These are phyloP conservation scores for Starmerella kuoi DNA, from an alignment of 805 yeast genomes.

Conservation along the genomic window DNA sequence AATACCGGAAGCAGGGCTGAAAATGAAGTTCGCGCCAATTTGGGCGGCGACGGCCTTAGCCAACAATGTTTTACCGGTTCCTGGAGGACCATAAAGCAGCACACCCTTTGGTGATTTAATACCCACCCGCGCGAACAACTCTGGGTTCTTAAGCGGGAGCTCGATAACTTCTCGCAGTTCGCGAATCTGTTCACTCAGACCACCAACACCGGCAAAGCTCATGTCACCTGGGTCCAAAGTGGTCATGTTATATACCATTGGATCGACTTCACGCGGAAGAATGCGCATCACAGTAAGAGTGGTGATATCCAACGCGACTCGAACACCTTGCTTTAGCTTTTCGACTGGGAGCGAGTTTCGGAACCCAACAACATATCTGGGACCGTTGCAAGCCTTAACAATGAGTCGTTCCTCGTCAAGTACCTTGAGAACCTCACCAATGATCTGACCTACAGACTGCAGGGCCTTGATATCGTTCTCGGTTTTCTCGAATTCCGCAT, in stretches of 20 bases:
- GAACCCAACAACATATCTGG: constrained; percentile 94
- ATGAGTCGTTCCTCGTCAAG: constrained; percentile 85
- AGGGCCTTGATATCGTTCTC: constrained; percentile 95
- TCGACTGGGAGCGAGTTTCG: constrained; percentile 82
- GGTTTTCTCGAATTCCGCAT: constrained; percentile 76
- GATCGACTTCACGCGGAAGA: constrained; percentile 95
- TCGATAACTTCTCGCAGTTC: constrained; percentile 96
- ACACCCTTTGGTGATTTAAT: constrained; percentile 99
- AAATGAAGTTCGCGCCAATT: constrained; percentile 93
- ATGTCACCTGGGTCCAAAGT: constrained; percentile 96
- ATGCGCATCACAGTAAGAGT: constrained; percentile 95
- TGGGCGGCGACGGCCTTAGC: constrained; percentile 99
- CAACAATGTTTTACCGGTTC: constrained; percentile 90
- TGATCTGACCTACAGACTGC: constrained; percentile 92
- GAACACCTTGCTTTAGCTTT: constrained; percentile 76
- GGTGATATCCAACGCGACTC: constrained; percentile 96
- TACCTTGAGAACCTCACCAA: constrained; percentile 93
- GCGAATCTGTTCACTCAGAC: constrained; percentile 86
- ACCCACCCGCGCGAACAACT: constrained; percentile 87
- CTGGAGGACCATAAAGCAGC: constrained; percentile 93
- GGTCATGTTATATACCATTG: constrained; percentile 95
- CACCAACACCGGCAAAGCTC: constrained; percentile 91
- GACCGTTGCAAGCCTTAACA: constrained; percentile 94
- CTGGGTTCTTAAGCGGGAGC: constrained; percentile 92
- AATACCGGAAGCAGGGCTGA: constrained; percentile 96